Evolutionary conservation across 2,329 filamentous ascomycete species (phyloP).

Genomic region (Lachnellula occidentalis): DNA sequence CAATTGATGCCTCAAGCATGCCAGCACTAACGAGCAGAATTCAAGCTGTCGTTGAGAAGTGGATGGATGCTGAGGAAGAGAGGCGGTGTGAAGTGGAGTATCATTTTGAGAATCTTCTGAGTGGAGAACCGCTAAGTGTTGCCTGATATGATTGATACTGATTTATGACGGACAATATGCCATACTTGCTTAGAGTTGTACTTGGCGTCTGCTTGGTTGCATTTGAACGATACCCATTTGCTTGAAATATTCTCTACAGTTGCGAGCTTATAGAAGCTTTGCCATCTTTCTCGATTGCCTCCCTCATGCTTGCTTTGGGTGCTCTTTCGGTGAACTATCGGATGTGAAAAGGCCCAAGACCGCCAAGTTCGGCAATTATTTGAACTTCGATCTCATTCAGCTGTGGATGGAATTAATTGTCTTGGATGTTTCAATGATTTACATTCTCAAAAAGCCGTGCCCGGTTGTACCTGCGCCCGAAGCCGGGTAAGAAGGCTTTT

Average conservation of each 20-base stretch:
- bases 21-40: slow-evolving; percentile 8
- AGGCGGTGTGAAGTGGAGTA: slow-evolving; percentile 16
- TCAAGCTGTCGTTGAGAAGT: slow-evolving; percentile 16
- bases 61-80: slow-evolving; percentile 11
- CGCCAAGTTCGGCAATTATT: too few species aligned
- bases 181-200: slow-evolving; percentile 5
- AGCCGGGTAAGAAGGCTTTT: too few species aligned
- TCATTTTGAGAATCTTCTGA: slow-evolving; percentile 15
- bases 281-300: neutral
- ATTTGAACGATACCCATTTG: slow-evolving; percentile 26
- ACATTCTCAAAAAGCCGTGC: too few species aligned
- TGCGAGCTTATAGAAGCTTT: neutral
- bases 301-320: too few species aligned
- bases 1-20: slow-evolving; percentile 8
- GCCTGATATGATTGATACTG: neutral
- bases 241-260: slow-evolving; percentile 5
- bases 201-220: slow-evolving; percentile 16
- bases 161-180: slow-evolving; percentile 1
- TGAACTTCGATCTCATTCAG: too few species aligned
- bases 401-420: too few species aligned
- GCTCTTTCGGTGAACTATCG: too few species aligned
- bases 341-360: too few species aligned
- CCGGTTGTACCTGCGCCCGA: too few species aligned
- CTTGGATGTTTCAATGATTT: too few species aligned
- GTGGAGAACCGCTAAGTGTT: neutral